Evolutionary conservation across 192 early-diverging fungal species (phyloP).

Genomic region (Chytriomyces sp.): DNA sequence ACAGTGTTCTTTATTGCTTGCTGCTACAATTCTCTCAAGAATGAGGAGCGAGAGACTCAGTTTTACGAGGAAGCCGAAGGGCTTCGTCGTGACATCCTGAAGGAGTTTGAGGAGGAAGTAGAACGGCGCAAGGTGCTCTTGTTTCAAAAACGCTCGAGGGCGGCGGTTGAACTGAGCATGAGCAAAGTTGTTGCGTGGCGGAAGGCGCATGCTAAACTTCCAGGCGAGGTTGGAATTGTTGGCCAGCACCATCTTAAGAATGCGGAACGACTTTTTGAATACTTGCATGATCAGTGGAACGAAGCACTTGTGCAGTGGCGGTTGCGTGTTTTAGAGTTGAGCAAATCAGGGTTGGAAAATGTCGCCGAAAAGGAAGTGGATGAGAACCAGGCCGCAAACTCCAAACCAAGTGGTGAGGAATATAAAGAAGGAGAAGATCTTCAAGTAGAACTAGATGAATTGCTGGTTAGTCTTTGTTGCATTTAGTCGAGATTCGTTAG

Average conservation of each 20-base stretch:
- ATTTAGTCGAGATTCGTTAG: background rate
- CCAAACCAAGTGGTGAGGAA: constrained; percentile 38
- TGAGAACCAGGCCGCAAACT: background rate
- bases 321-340: constrained; percentile 20
- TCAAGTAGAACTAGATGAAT: constrained; percentile 24
- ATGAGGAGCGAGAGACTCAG: constrained; percentile 48
- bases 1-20: constrained; percentile 63
- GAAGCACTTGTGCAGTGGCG: constrained; percentile 30
- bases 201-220: background rate
- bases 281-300: constrained; percentile 21
- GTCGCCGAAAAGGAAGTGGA: background rate
- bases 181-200: background rate
- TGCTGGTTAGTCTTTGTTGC: background rate
- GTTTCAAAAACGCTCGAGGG: background rate
- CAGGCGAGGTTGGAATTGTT: constrained; percentile 4
- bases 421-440: constrained; percentile 30
- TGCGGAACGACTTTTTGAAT: background rate
- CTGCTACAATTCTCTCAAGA: constrained; percentile 51
- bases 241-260: background rate
- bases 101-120: constrained; percentile 1
- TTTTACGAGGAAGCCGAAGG: constrained; percentile 39
- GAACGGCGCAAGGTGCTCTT: background rate
- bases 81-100: constrained; percentile 34
- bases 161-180: background rate
- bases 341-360: constrained; percentile 11